A percentile compares a stretch with the other conserved stretches of the same genome.
Evolutionary conservation across 768 basidiomycete genomes (phyloP).

Genomic region (Suillus lakei): DNA sequence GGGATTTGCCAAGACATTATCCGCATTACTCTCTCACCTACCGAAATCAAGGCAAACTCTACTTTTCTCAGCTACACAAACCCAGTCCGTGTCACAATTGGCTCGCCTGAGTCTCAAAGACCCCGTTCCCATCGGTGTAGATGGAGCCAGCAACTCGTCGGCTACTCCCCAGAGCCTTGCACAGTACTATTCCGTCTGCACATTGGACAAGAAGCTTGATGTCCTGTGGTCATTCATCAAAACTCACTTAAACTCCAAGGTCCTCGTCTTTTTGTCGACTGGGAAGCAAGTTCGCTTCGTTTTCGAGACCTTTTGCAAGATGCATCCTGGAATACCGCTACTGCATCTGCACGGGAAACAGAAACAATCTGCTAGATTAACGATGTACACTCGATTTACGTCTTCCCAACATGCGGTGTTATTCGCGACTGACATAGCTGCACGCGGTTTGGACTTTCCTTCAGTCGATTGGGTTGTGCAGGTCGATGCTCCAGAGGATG

Average conservation of each 20-base stretch:
- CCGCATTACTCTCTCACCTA: constrained; percentile 90
- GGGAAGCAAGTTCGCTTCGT: constrained; percentile 98
- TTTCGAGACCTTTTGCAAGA: constrained; percentile 92
- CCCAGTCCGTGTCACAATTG: constrained; percentile 84
- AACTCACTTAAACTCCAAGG: constrained; percentile 88
- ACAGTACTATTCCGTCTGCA: constrained; percentile 86
- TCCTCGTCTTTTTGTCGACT: constrained; percentile 91
- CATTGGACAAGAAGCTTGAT: constrained; percentile 88
- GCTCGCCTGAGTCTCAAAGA: constrained; percentile 88
- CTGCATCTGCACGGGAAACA: constrained; percentile 96
- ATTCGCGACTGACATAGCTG: constrained; percentile 96
- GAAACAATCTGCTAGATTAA: constrained; percentile 87
- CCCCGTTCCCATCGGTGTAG: constrained; percentile 74
- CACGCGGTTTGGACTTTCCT: constrained; percentile 95
- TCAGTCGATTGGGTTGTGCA: constrained; percentile 97
- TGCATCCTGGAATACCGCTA: constrained; percentile 94
- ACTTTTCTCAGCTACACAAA: constrained; percentile 97
- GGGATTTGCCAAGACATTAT: constrained; percentile 89
- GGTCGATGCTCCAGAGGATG: constrained; percentile 95
- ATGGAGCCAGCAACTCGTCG: constrained; percentile 45
- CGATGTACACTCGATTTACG: constrained; percentile 85
- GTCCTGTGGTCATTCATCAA: constrained; percentile 95
- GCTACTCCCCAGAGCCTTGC: constrained; percentile 80
- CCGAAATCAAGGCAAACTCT: constrained; percentile 92
- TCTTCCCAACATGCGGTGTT: constrained; percentile 81